phyloP scores from a whole-genome alignment of 495 filamentous ascomycete species.

The Xylaria venustula region DNA sequence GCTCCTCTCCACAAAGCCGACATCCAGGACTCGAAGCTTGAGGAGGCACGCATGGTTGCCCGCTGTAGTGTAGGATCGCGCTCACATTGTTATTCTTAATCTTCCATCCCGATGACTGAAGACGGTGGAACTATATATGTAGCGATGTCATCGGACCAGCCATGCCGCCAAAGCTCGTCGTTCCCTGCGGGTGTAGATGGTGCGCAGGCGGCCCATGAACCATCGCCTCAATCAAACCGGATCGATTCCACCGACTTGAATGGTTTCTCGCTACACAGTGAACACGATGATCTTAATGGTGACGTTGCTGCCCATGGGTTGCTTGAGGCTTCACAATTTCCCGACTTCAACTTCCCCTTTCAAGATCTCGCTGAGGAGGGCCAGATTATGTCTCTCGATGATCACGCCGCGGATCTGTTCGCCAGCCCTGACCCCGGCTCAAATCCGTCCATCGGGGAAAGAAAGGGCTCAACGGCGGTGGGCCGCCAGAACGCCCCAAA shows the following conservation, averaged over 20 bases:
- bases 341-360: conserved; percentile 48
- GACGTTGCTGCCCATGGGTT: conserved; percentile 21
- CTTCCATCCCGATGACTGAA: conserved; percentile 12
- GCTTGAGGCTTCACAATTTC: conserved; percentile 39
- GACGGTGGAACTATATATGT: conserved; percentile 13
- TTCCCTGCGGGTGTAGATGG: conserved; percentile 30
- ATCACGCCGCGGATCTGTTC: conserved; percentile 40
- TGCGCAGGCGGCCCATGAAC: conserved; percentile 23
- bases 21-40: not conserved
- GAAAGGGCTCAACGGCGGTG: conserved; percentile 37
- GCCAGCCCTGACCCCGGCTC: conserved; percentile 33
- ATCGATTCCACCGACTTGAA: conserved; percentile 28
- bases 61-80: not conserved
- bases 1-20: not conserved
- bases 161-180: conserved; percentile 28
- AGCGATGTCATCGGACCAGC: conserved; percentile 33
- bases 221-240: conserved; percentile 21
- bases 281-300: conserved; percentile 25
- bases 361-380: conserved; percentile 37
- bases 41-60: not conserved
- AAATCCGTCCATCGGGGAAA: conserved; percentile 39
- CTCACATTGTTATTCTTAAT: not conserved
- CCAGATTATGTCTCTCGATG: conserved; percentile 43
- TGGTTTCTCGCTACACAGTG: conserved; percentile 31
- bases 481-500: conserved; percentile 21